A percentile compares a stretch with the other conserved stretches of the same genome.
Evolutionary conservation across 495 filamentous ascomycete species (phyloP).

Genomic region (Penicillium ochrochloron): DNA sequence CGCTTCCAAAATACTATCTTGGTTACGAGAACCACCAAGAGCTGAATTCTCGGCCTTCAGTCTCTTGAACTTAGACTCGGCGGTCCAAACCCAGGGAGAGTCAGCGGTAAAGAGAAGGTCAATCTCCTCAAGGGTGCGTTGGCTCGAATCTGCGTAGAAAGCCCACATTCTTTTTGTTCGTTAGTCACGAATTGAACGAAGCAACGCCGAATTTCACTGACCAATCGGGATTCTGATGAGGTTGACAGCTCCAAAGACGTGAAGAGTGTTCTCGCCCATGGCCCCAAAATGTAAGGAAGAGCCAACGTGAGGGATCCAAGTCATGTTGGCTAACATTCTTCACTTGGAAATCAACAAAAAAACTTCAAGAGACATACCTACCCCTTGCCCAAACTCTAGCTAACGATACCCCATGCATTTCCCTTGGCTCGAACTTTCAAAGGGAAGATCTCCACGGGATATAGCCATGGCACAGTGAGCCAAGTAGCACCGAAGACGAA

Average conservation of each 20-base stretch:
- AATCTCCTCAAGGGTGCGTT: conserved; percentile 48
- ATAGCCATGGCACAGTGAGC: conserved; percentile 54
- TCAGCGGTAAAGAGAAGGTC: conserved; percentile 43
- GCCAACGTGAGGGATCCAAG: conserved; percentile 24
- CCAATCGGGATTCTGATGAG: conserved; percentile 43
- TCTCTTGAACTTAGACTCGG: neutral
- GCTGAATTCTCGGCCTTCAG: neutral
- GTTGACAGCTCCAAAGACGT: conserved; percentile 42
- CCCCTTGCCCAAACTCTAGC: conserved; percentile 34
- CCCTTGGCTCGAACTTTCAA: conserved; percentile 62
- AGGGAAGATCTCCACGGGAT: conserved; percentile 68
- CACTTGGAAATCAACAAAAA: neutral
- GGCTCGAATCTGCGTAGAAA: conserved; percentile 46
- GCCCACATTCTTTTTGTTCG: conserved; percentile 9
- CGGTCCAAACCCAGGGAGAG: conserved; percentile 13
- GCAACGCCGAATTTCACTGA: too few species aligned
- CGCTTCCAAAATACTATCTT: too few species aligned
- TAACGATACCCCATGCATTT: conserved; percentile 67
- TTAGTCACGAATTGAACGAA: too few species aligned
- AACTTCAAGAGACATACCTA: conserved; percentile 3
- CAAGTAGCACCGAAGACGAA: too few species aligned
- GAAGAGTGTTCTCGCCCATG: conserved; percentile 30
- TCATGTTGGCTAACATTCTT: neutral
- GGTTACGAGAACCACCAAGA: too few species aligned
- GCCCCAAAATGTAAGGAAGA: conserved; percentile 22